These are phyloP conservation scores for Hymenoscyphus repandus DNA, from an alignment of 2,329 filamentous ascomycete genomes.

Conservation along the genomic window DNA sequence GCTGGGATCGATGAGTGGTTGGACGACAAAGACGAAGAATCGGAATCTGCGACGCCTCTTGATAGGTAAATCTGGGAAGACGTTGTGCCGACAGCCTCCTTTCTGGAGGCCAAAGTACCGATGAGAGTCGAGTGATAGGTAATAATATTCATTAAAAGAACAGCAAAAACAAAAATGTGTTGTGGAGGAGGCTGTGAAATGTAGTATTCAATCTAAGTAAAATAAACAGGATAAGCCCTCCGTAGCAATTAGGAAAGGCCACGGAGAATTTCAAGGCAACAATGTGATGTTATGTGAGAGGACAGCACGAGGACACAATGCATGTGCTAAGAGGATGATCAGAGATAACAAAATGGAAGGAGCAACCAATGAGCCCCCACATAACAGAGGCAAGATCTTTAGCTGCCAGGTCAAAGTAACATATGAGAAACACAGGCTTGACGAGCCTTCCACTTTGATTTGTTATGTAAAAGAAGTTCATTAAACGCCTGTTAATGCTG, in stretches of 20 bases:
- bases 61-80: constrained; percentile 44
- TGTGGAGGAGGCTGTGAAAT: not conserved
- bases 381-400: too few relatives aligned
- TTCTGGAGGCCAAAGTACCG: constrained; percentile 14
- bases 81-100: constrained; percentile 32
- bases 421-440: too few relatives aligned
- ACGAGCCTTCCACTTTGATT: too few relatives aligned
- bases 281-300: not conserved
- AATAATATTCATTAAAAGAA: constrained; percentile 17
- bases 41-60: constrained; percentile 36
- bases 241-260: constrained; percentile 6
- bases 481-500: constrained; percentile 7
- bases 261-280: constrained; percentile 4
- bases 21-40: constrained; percentile 23
- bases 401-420: too few relatives aligned
- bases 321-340: not conserved
- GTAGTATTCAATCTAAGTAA: not conserved
- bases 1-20: constrained; percentile 2
- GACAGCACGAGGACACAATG: not conserved
- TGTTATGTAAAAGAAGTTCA: not conserved
- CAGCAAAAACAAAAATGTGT: not conserved
- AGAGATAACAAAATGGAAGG: not conserved
- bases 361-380: too few relatives aligned
- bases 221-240: not conserved
- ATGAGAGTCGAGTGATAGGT: constrained; percentile 24